These are phyloP conservation scores for Usnea hakonensis DNA, from an alignment of 495 filamentous ascomycete species.

Conservation along the genomic window DNA sequence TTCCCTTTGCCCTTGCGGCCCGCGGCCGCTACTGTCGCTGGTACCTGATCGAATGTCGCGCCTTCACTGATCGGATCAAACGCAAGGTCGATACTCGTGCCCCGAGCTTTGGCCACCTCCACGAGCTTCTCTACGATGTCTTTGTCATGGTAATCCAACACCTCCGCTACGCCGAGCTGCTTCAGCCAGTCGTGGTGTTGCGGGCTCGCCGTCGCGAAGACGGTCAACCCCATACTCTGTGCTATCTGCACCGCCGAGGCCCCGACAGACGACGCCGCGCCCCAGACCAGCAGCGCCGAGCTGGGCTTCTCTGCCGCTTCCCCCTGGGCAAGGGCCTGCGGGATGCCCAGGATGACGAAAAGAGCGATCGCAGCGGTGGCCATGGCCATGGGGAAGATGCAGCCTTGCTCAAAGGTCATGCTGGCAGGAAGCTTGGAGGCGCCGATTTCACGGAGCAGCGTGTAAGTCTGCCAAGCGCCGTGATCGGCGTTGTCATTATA, in stretches of 20 bases:
- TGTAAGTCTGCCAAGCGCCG: conserved; percentile 29
- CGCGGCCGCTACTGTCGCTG: not conserved
- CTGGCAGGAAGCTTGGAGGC: conserved; percentile 31
- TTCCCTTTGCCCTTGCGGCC: not conserved
- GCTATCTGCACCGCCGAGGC: conserved; percentile 32
- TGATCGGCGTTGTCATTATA: not conserved
- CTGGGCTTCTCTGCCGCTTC: conserved; percentile 17
- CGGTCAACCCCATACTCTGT: conserved; percentile 26
- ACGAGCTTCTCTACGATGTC: conserved; percentile 29
- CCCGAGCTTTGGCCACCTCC: conserved; percentile 18
- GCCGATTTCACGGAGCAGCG: conserved; percentile 20
- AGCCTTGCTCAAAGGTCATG: conserved; percentile 35
- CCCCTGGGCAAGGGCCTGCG: conserved; percentile 14
- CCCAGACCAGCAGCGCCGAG: conserved; percentile 33
- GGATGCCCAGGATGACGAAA: conserved; percentile 4
- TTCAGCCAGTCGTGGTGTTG: conserved; percentile 31
- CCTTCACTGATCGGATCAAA: conserved; percentile 10
- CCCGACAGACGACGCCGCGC: conserved; percentile 31
- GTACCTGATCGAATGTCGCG: not conserved
- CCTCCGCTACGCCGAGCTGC: conserved; percentile 26
- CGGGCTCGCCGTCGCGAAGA: conserved; percentile 27
- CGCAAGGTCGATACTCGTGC: conserved; percentile 5
- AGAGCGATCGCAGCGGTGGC: conserved; percentile 13
- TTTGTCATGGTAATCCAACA: conserved; percentile 28
- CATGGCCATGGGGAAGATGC: conserved; percentile 33